Evolutionary conservation across 2,329 filamentous ascomycete genomes (phyloP).

Genomic region (Claviceps spartinae): DNA sequence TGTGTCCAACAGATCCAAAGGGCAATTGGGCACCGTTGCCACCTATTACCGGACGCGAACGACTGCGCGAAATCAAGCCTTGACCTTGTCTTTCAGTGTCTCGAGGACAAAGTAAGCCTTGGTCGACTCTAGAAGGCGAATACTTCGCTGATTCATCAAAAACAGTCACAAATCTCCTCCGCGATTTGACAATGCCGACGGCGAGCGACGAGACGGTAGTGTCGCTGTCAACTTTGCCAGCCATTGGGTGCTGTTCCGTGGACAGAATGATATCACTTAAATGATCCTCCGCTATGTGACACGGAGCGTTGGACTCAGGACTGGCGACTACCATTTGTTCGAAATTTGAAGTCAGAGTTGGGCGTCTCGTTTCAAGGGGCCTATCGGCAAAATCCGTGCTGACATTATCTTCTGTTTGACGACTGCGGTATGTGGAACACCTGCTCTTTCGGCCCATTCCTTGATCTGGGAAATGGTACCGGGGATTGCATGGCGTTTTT

Average conservation of each 20-base stretch:
- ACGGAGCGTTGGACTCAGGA: neutral
- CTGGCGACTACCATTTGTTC: neutral
- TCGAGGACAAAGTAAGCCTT: slow-evolving; percentile 2
- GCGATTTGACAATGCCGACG: slow-evolving; percentile 2
- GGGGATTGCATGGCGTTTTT: slow-evolving; percentile 38
- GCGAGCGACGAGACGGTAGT: neutral
- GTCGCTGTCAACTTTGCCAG: neutral
- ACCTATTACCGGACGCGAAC: neutral
- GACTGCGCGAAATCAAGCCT: neutral
- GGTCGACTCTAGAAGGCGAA: neutral
- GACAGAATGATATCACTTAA: neutral
- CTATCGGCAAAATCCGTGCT: neutral
- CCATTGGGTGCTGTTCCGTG: neutral
- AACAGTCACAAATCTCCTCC: neutral
- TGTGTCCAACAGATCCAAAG: neutral
- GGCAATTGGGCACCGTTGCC: neutral
- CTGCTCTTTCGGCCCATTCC: slow-evolving; percentile 9
- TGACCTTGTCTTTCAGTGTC: neutral
- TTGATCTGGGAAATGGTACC: slow-evolving; percentile 10
- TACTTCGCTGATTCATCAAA: neutral
- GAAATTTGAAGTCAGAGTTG: no score
- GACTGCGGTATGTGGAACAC: slow-evolving; percentile 3
- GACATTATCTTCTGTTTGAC: neutral
- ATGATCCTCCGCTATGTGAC: neutral
- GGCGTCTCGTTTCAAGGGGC: neutral